phyloP scores from a whole-genome alignment of 208 protist species.

The Leishmania guyanensis region DNA sequence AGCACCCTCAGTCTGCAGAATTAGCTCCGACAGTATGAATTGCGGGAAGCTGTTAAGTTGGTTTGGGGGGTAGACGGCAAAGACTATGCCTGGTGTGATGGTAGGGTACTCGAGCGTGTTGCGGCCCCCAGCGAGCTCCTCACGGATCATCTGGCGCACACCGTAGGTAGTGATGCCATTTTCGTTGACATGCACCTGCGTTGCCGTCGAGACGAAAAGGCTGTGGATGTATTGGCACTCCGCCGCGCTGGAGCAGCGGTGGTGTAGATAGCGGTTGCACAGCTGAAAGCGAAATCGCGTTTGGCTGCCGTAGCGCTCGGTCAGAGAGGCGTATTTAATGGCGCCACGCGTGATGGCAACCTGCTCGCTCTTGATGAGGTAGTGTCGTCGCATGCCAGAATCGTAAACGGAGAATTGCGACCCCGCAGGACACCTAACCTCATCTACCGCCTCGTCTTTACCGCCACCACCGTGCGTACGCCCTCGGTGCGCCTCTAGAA shows the following conservation, averaged over 20 bases:
- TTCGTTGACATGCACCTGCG: conserved; percentile 69
- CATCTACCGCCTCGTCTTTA: neutral
- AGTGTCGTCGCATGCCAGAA: conserved; percentile 54
- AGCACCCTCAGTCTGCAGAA: conserved; percentile 57
- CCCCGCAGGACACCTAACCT: conserved; percentile 31
- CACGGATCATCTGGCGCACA: conserved; percentile 19
- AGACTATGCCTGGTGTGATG: conserved; percentile 44
- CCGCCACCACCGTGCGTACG: neutral
- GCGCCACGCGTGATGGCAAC: conserved; percentile 63
- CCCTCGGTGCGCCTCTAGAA: conserved; percentile 17
- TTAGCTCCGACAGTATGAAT: conserved; percentile 55
- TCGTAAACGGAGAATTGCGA: conserved; percentile 67
- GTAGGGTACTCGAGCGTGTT: conserved; percentile 56
- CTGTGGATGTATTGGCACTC: conserved; percentile 73
- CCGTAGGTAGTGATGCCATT: conserved; percentile 43
- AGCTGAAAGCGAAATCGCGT: conserved; percentile 73
- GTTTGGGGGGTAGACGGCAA: conserved; percentile 67
- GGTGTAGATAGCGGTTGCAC: conserved; percentile 51
- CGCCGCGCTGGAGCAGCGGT: conserved; percentile 39
- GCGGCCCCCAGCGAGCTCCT: conserved; percentile 49
- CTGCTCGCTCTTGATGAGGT: conserved; percentile 49
- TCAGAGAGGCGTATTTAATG: conserved; percentile 59
- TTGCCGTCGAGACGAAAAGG: conserved; percentile 35
- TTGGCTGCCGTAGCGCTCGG: conserved; percentile 50
- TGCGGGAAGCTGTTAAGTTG: conserved; percentile 46